Base-by-base conservation (phyloP, 345 rosid species). In the Combretum micranthum region DNA sequence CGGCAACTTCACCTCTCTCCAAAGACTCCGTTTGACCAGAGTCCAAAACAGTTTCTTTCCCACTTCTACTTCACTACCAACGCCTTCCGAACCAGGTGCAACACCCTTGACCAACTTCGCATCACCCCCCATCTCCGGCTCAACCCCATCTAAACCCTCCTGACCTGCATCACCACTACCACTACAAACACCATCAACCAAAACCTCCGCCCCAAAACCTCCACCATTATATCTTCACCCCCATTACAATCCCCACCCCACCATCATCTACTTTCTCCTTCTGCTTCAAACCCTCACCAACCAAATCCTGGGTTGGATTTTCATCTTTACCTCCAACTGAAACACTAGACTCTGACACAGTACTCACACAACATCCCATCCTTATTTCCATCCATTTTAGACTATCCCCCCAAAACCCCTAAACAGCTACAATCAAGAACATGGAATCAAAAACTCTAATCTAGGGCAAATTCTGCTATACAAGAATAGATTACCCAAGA, bases 191-290 rank as follows among this genome's bases (percentile, higher is more conserved):
- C 78, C 82, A 63, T 69, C 82, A 13, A 70, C 80, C 62, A 62
- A 58, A 51, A 61, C 77, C 42, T 62, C 72, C 44, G 81, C 39
- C 80, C 72, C 69, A 63, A 45, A 53, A 65, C 78, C 73, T 69
- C 81, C 60, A 77, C 78, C 73, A 65, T 66, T 53, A 62, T 48
- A 53, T 77, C 81, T 39, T 56, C 81, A 44, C 69, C 78, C 25
- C 66, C 64, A 66, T 65, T 63, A 67, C 75, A 49, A 17, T 25
- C 72, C 19, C 65, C 74, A 55, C 53, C 80, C 53, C 77, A 25
- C 47, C 56, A 22, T 15, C 53, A 21, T 13, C 22, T 11, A 9
- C 55, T 26, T 19, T 25, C 26, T 13, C 45, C 55, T 45, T 20
- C 64, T 42, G 37, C 45, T 65, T 42, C 57, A 59, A 47, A n/a